These are phyloP conservation scores for Lophiotrema nucula DNA, from an alignment of 495 filamentous ascomycete species.

Conservation along the genomic window DNA sequence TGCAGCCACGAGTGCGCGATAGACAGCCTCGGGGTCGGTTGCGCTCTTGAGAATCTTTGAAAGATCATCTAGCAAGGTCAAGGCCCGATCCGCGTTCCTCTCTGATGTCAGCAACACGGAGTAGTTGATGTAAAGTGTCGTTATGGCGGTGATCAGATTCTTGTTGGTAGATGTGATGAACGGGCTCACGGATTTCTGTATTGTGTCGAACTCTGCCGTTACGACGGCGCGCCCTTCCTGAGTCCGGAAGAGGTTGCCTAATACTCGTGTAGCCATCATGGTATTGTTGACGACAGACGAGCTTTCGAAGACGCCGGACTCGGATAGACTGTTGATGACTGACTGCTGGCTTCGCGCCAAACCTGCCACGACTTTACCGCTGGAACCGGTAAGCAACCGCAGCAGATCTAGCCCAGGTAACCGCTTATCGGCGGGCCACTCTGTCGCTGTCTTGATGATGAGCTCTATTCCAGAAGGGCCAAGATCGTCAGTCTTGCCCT, in stretches of 20 bases:
- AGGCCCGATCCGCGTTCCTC: constrained; percentile 53
- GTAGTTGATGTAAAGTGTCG: constrained; percentile 85
- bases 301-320: constrained; percentile 57
- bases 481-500: constrained; percentile 36
- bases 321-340: constrained; percentile 52
- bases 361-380: constrained; percentile 57
- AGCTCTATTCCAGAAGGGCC: constrained; percentile 54
- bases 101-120: constrained; percentile 52
- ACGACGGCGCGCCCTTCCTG: constrained; percentile 64
- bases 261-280: constrained; percentile 79
- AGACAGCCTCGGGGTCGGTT: constrained; percentile 77
- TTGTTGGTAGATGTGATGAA: constrained; percentile 60
- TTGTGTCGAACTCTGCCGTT: constrained; percentile 54
- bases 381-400: constrained; percentile 61
- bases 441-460: constrained; percentile 64
- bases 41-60: constrained; percentile 60
- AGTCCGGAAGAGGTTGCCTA: constrained; percentile 86
- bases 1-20: constrained; percentile 74
- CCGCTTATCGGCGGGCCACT: constrained; percentile 74
- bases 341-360: constrained; percentile 44
- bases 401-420: constrained; percentile 84
- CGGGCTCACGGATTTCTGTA: constrained; percentile 35
- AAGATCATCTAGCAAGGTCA: constrained; percentile 63
- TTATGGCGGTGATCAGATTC: constrained; percentile 76
- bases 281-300: constrained; percentile 64